phyloP scores from a whole-genome alignment of 2,329 filamentous ascomycete genomes.

The Apiospora aurea region DNA sequence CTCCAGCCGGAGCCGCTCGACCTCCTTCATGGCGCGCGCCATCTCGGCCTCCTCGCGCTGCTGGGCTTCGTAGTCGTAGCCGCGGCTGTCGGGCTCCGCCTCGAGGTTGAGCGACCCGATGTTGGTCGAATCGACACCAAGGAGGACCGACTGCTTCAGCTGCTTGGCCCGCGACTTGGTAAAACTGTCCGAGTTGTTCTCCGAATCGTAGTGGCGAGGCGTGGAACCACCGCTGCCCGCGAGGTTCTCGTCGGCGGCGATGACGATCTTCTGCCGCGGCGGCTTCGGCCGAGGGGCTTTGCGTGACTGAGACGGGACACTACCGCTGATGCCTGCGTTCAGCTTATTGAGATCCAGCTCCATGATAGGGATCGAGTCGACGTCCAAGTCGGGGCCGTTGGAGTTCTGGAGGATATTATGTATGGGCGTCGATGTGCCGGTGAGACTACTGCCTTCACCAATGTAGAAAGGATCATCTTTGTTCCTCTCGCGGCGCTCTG shows the following conservation, averaged over 20 bases:
- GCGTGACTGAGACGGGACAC: slow-evolving; percentile 36
- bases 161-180: slow-evolving; percentile 58
- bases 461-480: slow-evolving; percentile 98
- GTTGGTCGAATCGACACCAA: slow-evolving; percentile 87
- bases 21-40: slow-evolving; percentile 85
- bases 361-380: slow-evolving; percentile 96
- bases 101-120: slow-evolving; percentile 77
- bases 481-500: slow-evolving; percentile 81
- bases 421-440: slow-evolving; percentile 76
- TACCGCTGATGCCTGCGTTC: slow-evolving; percentile 41
- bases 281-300: slow-evolving; percentile 44
- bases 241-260: slow-evolving; percentile 78
- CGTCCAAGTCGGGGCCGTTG: slow-evolving; percentile 82
- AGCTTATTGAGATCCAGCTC: slow-evolving; percentile 78
- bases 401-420: slow-evolving; percentile 76
- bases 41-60: slow-evolving; percentile 87
- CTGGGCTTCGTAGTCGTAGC: slow-evolving; percentile 68
- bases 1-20: slow-evolving; percentile 84
- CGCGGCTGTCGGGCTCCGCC: slow-evolving; percentile 47
- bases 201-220: slow-evolving; percentile 60
- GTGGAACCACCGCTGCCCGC: slow-evolving; percentile 58
- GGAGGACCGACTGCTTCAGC: slow-evolving; percentile 67
- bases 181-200: slow-evolving; percentile 56
- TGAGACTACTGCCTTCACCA: slow-evolving; percentile 56
- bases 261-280: slow-evolving; percentile 65